Evolutionary conservation across 2,329 filamentous ascomycete genomes (phyloP), one percentile per base, ranked within the genome.

Genomic region (Harringtonia aguacate): DNA sequence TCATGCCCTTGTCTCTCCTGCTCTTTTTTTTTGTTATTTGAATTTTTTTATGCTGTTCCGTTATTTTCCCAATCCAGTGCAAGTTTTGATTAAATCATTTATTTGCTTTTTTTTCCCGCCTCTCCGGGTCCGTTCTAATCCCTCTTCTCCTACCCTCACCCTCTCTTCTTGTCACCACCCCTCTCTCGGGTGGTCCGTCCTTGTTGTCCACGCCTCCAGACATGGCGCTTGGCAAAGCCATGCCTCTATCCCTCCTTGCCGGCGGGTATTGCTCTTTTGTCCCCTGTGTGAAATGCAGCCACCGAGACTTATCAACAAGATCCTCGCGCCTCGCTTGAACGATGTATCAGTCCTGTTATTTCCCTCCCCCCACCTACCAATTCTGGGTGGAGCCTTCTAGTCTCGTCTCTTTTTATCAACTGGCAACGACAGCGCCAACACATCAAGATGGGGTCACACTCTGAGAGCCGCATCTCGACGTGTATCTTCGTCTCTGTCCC

Each of bases 341-440:
- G 62, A 64, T 69, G 66, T 67, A 66, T 66, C 61, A 56, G 55
- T 54, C 53, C 41, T 31, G 17, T 43, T 36, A 35, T 39, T 39
- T 40, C 17, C 34, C 35, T 44, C 48, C 43, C 48, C 46, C 48
- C 46, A 47, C 52, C 56, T 49, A 54, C 60, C 63, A 61, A 63
- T 72, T 67, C 67, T 65, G 63, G 64, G 75, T 79, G 75, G 76
- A 77, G 73, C 70, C 69, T 64, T 57, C 67, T 77, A 75, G 73
- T 72, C 68, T 72, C 69, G 72, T 68, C 69, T 48, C 67, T 64
- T 74, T 71, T 70, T 70, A 77, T 80, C 74, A 79, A 89, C 81
- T 90, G 85, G 85, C 76, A 76, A 79, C 73, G 73, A 82, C 73
- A 72, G 70, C 81, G 86, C 86, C 87, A 94, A 74, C 86, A 84